phyloP scores from a whole-genome alignment of 2,329 filamentous ascomycete species.

The Xylariaceae sp. region DNA sequence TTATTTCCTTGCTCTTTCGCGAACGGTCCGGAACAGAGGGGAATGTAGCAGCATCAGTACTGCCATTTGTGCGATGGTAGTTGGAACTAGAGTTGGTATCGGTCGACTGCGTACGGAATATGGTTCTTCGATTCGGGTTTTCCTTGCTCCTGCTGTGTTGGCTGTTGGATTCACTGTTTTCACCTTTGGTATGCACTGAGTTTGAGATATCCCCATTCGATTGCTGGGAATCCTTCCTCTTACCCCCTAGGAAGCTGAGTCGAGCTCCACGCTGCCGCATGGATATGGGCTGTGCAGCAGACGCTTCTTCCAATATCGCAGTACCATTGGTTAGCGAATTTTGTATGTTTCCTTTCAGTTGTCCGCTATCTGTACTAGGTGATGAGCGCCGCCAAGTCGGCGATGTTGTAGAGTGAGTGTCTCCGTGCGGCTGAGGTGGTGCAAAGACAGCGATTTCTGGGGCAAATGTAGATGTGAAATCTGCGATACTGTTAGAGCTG shows the following conservation, averaged over 20 bases:
- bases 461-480: constrained; percentile 67
- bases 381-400: constrained; percentile 47
- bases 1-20: constrained; percentile 40
- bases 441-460: constrained; percentile 69
- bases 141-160: constrained; percentile 45
- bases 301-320: constrained; percentile 54
- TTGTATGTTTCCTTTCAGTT: constrained; percentile 28
- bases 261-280: constrained; percentile 58
- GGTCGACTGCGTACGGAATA: constrained; percentile 51
- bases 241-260: constrained; percentile 62
- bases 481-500: constrained; percentile 44
- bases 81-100: constrained; percentile 35
- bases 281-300: constrained; percentile 57
- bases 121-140: constrained; percentile 50
- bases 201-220: constrained; percentile 35
- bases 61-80: constrained; percentile 30
- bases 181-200: constrained; percentile 38
- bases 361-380: constrained; percentile 38
- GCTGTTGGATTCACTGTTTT: constrained; percentile 39
- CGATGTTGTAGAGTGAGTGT: constrained; percentile 48
- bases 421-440: constrained; percentile 52
- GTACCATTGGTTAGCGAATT: constrained; percentile 34
- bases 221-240: constrained; percentile 51
- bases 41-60: constrained; percentile 26
- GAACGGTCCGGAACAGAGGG: constrained; percentile 33